Evolutionary conservation across 345 rosid species (phyloP).

Genomic region (Citrus cavaleriei): DNA sequence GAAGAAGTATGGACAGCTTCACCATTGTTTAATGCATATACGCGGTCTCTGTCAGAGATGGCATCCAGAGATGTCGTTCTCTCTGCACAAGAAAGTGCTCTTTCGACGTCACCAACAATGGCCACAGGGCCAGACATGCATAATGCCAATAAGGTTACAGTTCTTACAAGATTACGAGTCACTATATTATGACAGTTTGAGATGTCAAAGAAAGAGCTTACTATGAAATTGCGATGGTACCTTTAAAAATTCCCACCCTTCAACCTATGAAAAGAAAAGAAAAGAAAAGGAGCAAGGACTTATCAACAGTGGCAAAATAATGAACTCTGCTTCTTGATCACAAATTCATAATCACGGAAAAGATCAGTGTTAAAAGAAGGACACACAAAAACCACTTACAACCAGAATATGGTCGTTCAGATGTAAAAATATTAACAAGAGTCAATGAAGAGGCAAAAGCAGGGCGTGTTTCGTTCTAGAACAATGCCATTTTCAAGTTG

Average conservation of each 20-base stretch:
- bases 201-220: slow-evolving; percentile 28
- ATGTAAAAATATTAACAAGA: background rate
- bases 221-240: slow-evolving; percentile 14
- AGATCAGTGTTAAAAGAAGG: background rate
- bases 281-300: background rate
- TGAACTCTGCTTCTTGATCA: background rate
- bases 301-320: slow-evolving; percentile 12
- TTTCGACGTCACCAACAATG: slow-evolving; percentile 39
- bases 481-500: background rate
- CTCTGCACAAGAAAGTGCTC: slow-evolving; percentile 50
- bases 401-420: background rate
- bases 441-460: background rate
- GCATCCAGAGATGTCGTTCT: slow-evolving; percentile 75
- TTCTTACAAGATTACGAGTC: slow-evolving; percentile 21
- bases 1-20: slow-evolving; percentile 43
- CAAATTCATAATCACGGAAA: background rate
- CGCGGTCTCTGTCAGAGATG: slow-evolving; percentile 35
- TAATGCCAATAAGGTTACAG: slow-evolving; percentile 43
- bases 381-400: background rate
- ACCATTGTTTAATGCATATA: slow-evolving; percentile 43
- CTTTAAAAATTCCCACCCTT: slow-evolving; percentile 10
- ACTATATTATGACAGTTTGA: slow-evolving; percentile 14
- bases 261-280: slow-evolving; percentile 14
- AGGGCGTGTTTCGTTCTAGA: background rate
- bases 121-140: slow-evolving; percentile 91